Base-by-base conservation (phyloP, 192 early-diverging fungal genomes). In the Coemansia sp. region DNA sequence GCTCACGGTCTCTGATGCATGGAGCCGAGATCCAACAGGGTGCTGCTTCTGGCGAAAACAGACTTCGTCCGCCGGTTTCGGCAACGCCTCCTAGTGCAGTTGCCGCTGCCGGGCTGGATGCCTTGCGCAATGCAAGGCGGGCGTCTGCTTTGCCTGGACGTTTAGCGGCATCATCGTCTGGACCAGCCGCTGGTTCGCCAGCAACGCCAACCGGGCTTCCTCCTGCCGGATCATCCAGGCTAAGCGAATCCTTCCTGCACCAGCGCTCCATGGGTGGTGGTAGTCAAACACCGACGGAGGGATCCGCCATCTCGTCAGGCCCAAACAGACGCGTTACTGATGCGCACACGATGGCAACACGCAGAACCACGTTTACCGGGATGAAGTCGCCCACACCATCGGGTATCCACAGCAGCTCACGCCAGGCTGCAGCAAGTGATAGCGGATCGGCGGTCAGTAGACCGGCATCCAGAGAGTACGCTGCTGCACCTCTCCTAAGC, bases 311-410 rank as follows among this genome's bases (percentile, higher is more conserved):
- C 9, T 45, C 51, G 18, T 33, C 20, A n/a, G 52, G 14, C 12
- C 41, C 45, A 43, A 46, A 30, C 16, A 62, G 52, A 20, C 67
- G 63, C 49, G 48, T 60, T 11, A 63, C 60, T 4, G 55, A 64
- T 5, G 49, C 46, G 38, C 66, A 64, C 9, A 30, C 24, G 18
- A 52, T 64, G 18, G 66, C 48, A 1, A n/a, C 63, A 23, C 76
- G 67, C 5, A 66, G 71, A 26, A 62, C 58, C 48, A 78, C 76
- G 38, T 46, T 78, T 16, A 64, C 76, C 0, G 74, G 68, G 1
- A 43, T 44, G 10, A 51, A 26, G 23, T 68, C 72, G 43, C 66
- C 72, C 1, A 61, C 64, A 10, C 61, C 64, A 26, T 23, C 68
- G 0, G 64, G 61, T 8, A 64, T 62, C 34, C 74, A 68, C 61